A percentile compares a stretch with the other conserved stretches of the same genome.
phyloP scores from a whole-genome alignment of 352 stramenopile genomes.

The Phytophthora pistaciae region DNA sequence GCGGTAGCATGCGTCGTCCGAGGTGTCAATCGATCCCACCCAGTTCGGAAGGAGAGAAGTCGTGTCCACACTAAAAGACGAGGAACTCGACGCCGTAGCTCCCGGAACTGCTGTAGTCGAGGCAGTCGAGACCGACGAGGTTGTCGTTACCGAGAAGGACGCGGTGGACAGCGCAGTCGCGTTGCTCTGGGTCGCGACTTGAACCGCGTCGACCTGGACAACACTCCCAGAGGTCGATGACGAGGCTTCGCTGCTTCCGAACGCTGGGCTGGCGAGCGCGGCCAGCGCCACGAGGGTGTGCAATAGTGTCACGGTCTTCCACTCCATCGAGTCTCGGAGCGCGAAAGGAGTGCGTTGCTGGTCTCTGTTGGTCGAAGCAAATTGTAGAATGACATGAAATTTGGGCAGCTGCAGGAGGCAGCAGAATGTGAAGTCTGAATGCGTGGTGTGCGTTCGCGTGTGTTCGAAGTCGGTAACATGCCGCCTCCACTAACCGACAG shows the following conservation, averaged over 20 bases:
- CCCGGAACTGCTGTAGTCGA: background rate
- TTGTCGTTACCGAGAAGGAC: constrained; percentile 1
- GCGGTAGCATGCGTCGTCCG: constrained; percentile 57
- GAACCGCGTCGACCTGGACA: constrained; percentile 3
- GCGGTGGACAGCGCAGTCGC: constrained; percentile 3
- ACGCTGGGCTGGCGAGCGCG: constrained; percentile 13
- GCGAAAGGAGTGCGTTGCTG: background rate
- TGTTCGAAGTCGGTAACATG: background rate
- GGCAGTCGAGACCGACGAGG: background rate
- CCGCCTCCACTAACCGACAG: constrained; percentile 4
- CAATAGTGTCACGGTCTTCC: constrained; percentile 17
- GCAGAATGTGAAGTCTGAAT: constrained; percentile 1
- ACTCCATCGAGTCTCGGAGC: constrained; percentile 13
- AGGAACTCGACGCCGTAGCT: background rate
- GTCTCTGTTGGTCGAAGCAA: constrained; percentile 31
- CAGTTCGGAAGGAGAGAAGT: constrained; percentile 37
- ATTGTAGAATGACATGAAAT: constrained; percentile 28
- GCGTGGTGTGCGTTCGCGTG: background rate
- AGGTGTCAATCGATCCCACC: constrained; percentile 27
- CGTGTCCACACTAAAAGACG: constrained; percentile 14
- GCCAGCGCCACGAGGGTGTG: constrained; percentile 1
- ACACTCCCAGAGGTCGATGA: constrained; percentile 12
- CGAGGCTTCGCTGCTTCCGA: constrained; percentile 13
- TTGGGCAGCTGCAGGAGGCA: background rate
- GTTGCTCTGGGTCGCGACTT: background rate